Conservation (phyloP, 768 basidiomycete species). For the Auriculariales sp. region DNA sequence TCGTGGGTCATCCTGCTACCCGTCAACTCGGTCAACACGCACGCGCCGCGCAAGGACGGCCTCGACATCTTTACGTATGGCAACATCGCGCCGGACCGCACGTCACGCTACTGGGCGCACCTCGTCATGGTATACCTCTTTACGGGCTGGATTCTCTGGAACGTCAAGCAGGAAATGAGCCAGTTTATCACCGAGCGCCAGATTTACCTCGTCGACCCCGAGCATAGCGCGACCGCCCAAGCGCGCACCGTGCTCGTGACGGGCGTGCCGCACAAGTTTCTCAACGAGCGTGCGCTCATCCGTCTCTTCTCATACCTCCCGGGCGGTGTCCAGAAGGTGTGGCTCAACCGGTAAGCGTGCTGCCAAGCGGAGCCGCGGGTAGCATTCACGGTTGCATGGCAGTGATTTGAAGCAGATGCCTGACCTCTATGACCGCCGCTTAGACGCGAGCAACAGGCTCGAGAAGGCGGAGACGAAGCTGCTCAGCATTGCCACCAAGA, state of each 20-base stretch:
- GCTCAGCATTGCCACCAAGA: conserved; percentile 60
- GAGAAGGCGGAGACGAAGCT: conserved; percentile 76
- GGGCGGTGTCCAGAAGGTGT: conserved; percentile 80
- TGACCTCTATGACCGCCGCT: conserved; percentile 61
- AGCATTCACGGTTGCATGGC: background rate
- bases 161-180: conserved; percentile 65
- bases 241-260: conserved; percentile 86
- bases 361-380: background rate
- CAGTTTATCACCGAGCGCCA: conserved; percentile 74
- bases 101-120: conserved; percentile 61
- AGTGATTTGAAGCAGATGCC: conserved; percentile 82
- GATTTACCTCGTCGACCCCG: conserved; percentile 58
- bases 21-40: conserved; percentile 41
- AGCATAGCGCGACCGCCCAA: conserved; percentile 64
- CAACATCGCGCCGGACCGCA: conserved; percentile 41
- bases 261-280: conserved; percentile 67
- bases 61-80: conserved; percentile 71
- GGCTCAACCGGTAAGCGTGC: conserved; percentile 66
- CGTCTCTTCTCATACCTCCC: conserved; percentile 71
- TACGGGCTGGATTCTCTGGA: conserved; percentile 74
- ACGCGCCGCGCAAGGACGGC: conserved; percentile 29
- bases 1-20: conserved; percentile 83
- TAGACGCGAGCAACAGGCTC: conserved; percentile 60
- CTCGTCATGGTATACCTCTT: conserved; percentile 62
- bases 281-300: conserved; percentile 52